These are phyloP conservation scores for Haematococcus lacustris DNA, from an alignment of 139 green algal species.

Conservation along the genomic window DNA sequence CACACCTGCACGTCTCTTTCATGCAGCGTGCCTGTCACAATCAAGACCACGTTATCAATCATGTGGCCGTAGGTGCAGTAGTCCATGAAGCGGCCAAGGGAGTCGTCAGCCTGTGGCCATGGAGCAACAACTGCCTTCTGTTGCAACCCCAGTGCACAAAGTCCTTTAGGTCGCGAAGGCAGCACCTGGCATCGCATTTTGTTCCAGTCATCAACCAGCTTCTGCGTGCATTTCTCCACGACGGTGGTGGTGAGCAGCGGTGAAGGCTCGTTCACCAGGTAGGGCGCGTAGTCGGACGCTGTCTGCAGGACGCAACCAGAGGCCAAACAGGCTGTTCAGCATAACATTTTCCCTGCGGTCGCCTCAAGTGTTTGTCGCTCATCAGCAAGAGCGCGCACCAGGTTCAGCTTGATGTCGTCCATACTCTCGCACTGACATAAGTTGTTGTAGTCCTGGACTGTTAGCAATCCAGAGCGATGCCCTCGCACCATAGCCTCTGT, in stretches of 20 bases:
- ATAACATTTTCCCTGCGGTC: too few species aligned
- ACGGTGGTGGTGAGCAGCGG: conserved; percentile 88
- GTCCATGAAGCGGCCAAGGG: conserved; percentile 88
- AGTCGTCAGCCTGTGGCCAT: conserved; percentile 86
- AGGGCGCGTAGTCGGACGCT: conserved; percentile 85
- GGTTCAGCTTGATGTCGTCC: conserved; percentile 97
- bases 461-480: conserved; percentile 80
- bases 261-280: conserved; percentile 85
- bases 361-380: too few species aligned
- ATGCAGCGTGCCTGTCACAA: conserved; percentile 95
- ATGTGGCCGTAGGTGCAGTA: conserved; percentile 99
- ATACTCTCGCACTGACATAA: conserved; percentile 93
- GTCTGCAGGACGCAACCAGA: conserved; percentile 60
- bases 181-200: conserved; percentile 78
- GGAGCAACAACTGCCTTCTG: too few species aligned
- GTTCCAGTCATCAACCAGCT: conserved; percentile 95
- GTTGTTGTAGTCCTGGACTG: conserved; percentile 94
- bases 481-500: conserved; percentile 93
- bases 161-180: too few species aligned
- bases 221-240: conserved; percentile 92
- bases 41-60: conserved; percentile 99
- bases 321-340: too few species aligned
- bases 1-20: conserved; percentile 89
- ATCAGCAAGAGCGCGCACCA: conserved; percentile 76
- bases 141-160: too few species aligned